Percentiles rank a stretch among this genome's conserved stretches.
Evolutionary conservation across 2,329 filamentous ascomycete genomes (phyloP).

Genomic region (Aspergillus carbonarius): DNA sequence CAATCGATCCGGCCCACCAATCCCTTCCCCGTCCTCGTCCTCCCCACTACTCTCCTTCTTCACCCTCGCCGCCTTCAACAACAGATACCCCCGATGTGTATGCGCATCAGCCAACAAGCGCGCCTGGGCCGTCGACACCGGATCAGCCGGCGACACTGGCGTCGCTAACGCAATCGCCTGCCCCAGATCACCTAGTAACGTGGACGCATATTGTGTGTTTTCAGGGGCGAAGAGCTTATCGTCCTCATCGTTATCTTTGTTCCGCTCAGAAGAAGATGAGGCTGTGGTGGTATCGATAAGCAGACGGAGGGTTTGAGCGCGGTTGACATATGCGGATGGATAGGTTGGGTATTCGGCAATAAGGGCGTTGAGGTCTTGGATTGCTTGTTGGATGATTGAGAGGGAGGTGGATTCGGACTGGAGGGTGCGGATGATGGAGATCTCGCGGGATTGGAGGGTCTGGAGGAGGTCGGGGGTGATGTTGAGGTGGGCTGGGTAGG

Average conservation of each 20-base stretch:
- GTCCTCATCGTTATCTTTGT: neutral
- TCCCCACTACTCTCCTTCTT: slow-evolving; percentile 13
- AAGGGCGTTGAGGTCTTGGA: slow-evolving; percentile 43
- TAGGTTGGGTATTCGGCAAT: slow-evolving; percentile 49
- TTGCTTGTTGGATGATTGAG: slow-evolving; percentile 30
- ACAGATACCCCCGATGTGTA: slow-evolving; percentile 53
- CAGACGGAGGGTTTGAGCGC: slow-evolving; percentile 51
- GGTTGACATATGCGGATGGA: slow-evolving; percentile 56
- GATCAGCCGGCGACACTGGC: slow-evolving; percentile 38
- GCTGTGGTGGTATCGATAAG: slow-evolving; percentile 26
- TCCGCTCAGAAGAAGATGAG: neutral
- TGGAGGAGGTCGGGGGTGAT: slow-evolving; percentile 40
- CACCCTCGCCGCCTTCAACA: slow-evolving; percentile 39
- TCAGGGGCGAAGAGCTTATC: slow-evolving; percentile 26
- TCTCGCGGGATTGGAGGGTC: slow-evolving; percentile 40
- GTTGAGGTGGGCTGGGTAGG: slow-evolving; percentile 37
- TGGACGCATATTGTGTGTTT: slow-evolving; percentile 20
- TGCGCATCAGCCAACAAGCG: slow-evolving; percentile 54
- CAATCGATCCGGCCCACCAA: slow-evolving; percentile 30
- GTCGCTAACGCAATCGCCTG: slow-evolving; percentile 49
- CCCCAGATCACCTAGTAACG: slow-evolving; percentile 38
- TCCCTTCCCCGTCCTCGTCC: neutral
- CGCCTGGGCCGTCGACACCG: slow-evolving; percentile 50
- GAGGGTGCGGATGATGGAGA: slow-evolving; percentile 41
- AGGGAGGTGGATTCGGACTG: slow-evolving; percentile 23